Base-by-base conservation (phyloP, 176 grass and related monocot genomes). In the Oryza meyeriana region DNA sequence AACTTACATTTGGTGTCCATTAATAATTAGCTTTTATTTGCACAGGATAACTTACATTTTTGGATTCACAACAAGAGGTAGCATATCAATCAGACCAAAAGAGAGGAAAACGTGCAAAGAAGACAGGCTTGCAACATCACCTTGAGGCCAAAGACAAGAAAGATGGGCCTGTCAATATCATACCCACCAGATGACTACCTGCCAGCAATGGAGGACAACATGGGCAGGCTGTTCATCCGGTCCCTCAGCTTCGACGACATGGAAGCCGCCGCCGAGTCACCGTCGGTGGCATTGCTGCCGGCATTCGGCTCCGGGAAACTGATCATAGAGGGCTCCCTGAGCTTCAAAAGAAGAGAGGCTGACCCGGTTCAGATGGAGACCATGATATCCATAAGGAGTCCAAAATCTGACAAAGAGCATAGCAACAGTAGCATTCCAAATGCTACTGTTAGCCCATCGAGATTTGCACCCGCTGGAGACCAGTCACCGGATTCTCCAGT, bases 141-240 rank as follows among this genome's bases (percentile, higher is more conserved):
- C 58, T 80, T 80, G 34, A 12, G 38, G 38, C 70, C 36, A 57
- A 33, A 59, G 55, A 22, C 55, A 59, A 59, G 55, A 29, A 33
- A 86, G 66, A 92, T 92, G 90, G 90, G 87, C 61, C 67, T 92
- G 74, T 86, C 87, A 34, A 76, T 92, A 67, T 92, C 90, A 12
- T 89, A 89, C 74, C 72, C 86, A 76, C 77, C 90, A 50, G 86
- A 89, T 12, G 66, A 86, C 76, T 73, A 85, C 78, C 76, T 78
- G 59, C 87, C 83, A 83, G 61, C 85, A 38, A 66, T 83, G 48
- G 87, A 92, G 6, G 80, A 82, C 61, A 84, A 82, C 66, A 88
- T 89, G 79, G 87, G 87, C 31, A 73, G 83, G 38, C 57, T 89
- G 26, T 88, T 92, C 79, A 83, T 83, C 58, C 85, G 84, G 48